Evolutionary conservation across 2,329 filamentous ascomycete species (phyloP).

Genomic region (Xylariaceae sp.): DNA sequence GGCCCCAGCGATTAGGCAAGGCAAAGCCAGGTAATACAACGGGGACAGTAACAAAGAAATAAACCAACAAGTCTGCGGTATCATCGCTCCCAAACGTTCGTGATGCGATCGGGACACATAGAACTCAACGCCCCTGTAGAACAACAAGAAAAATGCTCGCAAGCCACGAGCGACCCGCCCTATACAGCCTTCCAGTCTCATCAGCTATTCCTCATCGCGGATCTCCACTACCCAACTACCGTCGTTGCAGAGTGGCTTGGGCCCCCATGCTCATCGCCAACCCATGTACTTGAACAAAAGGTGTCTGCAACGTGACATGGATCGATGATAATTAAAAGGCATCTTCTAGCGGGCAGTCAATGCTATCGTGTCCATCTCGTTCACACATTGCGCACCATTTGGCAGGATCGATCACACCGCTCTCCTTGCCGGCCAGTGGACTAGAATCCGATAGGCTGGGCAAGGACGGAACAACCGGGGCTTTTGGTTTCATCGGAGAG

Average conservation of each 20-base stretch:
- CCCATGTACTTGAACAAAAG: too few species aligned
- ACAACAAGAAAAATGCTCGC: slow-evolving; percentile 10
- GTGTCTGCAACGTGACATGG: too few species aligned
- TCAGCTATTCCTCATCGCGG: too few species aligned
- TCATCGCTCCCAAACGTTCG: slow-evolving; percentile 28
- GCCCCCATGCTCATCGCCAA: too few species aligned
- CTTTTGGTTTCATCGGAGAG: slow-evolving; percentile 47
- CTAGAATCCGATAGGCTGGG: slow-evolving; percentile 62
- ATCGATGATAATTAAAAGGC: slow-evolving; percentile 47
- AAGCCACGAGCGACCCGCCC: background rate
- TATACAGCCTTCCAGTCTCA: background rate
- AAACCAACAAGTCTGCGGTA: slow-evolving; percentile 21
- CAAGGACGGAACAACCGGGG: slow-evolving; percentile 42
- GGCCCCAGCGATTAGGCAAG: background rate
- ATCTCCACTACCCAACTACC: too few species aligned
- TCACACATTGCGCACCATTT: slow-evolving; percentile 99
- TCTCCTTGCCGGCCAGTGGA: slow-evolving; percentile 73
- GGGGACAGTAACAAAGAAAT: slow-evolving; percentile 8
- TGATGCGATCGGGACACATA: slow-evolving; percentile 19
- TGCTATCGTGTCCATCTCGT: slow-evolving; percentile 92
- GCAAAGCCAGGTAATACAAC: background rate
- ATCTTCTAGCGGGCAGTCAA: slow-evolving; percentile 90
- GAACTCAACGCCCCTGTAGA: slow-evolving; percentile 18
- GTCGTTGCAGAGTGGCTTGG: too few species aligned
- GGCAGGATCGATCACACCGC: slow-evolving; percentile 70